Conservation (phyloP, 441 rosid genomes). For the Euphorbia celastroides region DNA sequence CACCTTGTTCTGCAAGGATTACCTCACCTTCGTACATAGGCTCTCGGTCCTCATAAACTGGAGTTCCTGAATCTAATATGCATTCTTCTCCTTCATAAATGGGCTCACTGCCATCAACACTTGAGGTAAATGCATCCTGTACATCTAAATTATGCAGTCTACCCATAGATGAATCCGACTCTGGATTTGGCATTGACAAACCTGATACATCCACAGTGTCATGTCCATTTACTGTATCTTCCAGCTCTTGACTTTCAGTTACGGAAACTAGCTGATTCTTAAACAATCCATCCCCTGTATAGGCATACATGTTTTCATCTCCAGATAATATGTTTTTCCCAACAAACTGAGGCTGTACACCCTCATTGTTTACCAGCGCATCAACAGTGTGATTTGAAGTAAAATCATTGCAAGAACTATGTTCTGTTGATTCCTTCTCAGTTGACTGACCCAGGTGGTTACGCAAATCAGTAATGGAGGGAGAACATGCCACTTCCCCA, state of each 20-base stretch:
- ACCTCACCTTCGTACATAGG: conserved; percentile 98
- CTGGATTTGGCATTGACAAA: conserved; percentile 28
- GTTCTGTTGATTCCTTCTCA: conserved; percentile 26
- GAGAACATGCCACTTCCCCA: conserved; percentile 24
- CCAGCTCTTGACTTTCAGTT: conserved; percentile 28
- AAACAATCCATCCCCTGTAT: conserved; percentile 21
- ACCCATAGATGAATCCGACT: conserved; percentile 42
- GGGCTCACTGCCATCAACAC: conserved; percentile 76
- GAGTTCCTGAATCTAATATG: conserved; percentile 56
- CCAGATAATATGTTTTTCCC: conserved; percentile 25
- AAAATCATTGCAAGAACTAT: conserved; percentile 22
- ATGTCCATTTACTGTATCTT: conserved; percentile 30
- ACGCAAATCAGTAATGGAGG: conserved; percentile 24
- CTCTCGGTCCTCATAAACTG: conserved; percentile 53
- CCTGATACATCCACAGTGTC: conserved; percentile 21
- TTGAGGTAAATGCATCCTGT: conserved; percentile 43
- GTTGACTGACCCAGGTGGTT: conserved; percentile 31
- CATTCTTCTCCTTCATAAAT: conserved; percentile 97
- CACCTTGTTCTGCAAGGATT: conserved; percentile 74
- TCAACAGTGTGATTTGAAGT: conserved; percentile 26
- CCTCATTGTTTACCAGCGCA: conserved; percentile 28
- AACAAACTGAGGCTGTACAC: conserved; percentile 23
- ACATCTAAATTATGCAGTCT: conserved; percentile 42
- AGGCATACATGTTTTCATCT: conserved; percentile 22
- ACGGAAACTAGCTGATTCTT: conserved; percentile 26